Evolutionary conservation across 116 monocot genomes (phyloP).

Genomic region (Phalaenopsis hybrid): DNA sequence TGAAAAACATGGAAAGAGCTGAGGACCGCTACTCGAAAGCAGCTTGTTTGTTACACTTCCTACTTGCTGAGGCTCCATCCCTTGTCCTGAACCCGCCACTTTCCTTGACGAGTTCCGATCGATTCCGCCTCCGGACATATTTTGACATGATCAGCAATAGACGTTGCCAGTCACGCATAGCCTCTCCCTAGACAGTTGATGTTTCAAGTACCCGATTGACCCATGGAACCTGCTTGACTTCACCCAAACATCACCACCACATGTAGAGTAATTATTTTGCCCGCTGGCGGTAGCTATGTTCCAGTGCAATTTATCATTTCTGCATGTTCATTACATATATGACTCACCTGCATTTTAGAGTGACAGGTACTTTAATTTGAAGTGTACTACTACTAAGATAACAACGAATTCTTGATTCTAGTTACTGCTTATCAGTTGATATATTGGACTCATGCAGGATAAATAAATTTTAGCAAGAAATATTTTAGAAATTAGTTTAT

Average conservation of each 20-base stretch:
- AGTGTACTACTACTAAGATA: too few relatives aligned
- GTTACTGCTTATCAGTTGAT: too few relatives aligned
- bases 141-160: conserved; percentile 72
- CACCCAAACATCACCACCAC: not conserved
- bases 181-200: not conserved
- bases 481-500: too few relatives aligned
- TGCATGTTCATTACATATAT: too few relatives aligned
- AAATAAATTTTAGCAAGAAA: too few relatives aligned
- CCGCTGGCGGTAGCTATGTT: not conserved
- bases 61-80: conserved; percentile 81
- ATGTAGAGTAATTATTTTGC: not conserved
- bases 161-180: conserved; percentile 38
- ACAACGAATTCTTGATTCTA: too few relatives aligned
- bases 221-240: not conserved
- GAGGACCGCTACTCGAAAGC: conserved; percentile 54
- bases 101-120: conserved; percentile 60
- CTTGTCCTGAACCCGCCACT: conserved; percentile 82
- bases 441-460: too few relatives aligned
- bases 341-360: too few relatives aligned
- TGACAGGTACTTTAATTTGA: too few relatives aligned
- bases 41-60: conserved; percentile 60
- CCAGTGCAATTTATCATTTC: too few relatives aligned
- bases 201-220: too few relatives aligned
- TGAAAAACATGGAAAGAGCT: conserved; percentile 61
- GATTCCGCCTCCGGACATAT: conserved; percentile 56